These are phyloP conservation scores for Thielaviopsis populi DNA, from an alignment of 2,329 filamentous ascomycete species.

Conservation along the genomic window DNA sequence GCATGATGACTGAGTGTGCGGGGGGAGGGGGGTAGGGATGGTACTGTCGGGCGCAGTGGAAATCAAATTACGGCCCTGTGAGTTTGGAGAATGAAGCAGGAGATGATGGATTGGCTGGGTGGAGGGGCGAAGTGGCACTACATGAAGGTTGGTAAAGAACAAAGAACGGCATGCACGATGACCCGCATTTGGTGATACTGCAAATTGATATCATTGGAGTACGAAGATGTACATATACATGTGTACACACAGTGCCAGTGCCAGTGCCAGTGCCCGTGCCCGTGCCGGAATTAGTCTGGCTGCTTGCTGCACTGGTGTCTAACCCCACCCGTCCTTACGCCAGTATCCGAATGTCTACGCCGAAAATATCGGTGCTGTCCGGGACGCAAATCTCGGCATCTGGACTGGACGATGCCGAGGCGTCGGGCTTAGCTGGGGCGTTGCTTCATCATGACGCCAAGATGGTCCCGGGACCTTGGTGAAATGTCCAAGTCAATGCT, in stretches of 20 bases:
- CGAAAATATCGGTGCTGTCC: background rate
- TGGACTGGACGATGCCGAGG: background rate
- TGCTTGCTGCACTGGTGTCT: background rate
- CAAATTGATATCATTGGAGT: background rate
- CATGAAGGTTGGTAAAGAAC: background rate
- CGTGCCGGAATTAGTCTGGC: no score
- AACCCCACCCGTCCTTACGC: background rate
- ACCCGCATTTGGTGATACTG: background rate
- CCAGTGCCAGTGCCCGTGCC: no score
- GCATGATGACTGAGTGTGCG: conserved; percentile 26
- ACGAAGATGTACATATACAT: background rate
- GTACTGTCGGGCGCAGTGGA: no score
- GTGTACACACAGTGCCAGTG: no score
- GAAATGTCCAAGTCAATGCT: no score
- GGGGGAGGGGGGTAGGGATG: background rate
- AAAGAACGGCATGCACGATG: background rate
- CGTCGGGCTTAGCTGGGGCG: background rate
- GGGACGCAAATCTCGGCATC: background rate
- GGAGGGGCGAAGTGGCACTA: background rate
- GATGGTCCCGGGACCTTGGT: background rate
- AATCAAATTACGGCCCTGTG: background rate
- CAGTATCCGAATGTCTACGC: background rate
- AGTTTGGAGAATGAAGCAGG: background rate
- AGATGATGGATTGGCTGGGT: no score
- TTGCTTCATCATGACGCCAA: no score